Percentiles rank a stretch among this genome's conserved stretches.
Conservation (phyloP, 1,284 basidiomycete genomes). For the Earliella scabrosa region DNA sequence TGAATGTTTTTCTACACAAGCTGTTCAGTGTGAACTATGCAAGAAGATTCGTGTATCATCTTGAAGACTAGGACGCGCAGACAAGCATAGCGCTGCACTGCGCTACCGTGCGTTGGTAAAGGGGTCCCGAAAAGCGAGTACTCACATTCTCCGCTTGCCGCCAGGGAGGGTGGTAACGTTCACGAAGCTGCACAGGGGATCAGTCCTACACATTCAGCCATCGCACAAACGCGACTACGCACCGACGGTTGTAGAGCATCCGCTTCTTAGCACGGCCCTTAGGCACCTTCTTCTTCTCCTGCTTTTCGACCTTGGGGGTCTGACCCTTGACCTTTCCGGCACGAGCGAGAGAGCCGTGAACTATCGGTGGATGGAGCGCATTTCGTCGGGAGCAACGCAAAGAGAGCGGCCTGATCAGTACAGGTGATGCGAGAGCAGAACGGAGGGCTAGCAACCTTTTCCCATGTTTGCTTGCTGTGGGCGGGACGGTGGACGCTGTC, state of each 20-base stretch:
- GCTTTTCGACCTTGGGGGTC: constrained; percentile 95
- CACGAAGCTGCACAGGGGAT: constrained; percentile 72
- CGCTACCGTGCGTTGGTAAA: not conserved
- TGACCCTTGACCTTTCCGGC: constrained; percentile 99
- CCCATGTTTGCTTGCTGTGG: constrained; percentile 62
- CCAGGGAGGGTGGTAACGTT: constrained; percentile 91
- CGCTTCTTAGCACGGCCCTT: constrained; percentile 98
- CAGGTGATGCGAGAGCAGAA: constrained; percentile 5
- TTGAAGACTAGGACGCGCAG: constrained; percentile 19
- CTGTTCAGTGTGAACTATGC: constrained; percentile 95
- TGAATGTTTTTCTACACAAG: constrained; percentile 79
- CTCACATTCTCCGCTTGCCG: constrained; percentile 97
- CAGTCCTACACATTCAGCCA: constrained; percentile 8
- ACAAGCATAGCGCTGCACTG: not conserved
- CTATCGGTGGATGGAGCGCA: constrained; percentile 42
- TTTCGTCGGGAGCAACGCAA: not conserved
- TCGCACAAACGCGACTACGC: constrained; percentile 35
- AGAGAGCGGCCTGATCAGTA: constrained; percentile 7
- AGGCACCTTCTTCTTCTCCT: constrained; percentile 97
- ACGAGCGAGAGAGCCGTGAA: constrained; percentile 99
- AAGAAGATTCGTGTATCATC: constrained; percentile 72
- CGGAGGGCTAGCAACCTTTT: constrained; percentile 51
- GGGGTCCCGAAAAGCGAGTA: constrained; percentile 34
- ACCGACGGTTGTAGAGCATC: constrained; percentile 93
- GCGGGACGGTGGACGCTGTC: constrained; percentile 27